Evolutionary conservation across 495 filamentous ascomycete species (phyloP).

Genomic region (Lophiotrema nucula): DNA sequence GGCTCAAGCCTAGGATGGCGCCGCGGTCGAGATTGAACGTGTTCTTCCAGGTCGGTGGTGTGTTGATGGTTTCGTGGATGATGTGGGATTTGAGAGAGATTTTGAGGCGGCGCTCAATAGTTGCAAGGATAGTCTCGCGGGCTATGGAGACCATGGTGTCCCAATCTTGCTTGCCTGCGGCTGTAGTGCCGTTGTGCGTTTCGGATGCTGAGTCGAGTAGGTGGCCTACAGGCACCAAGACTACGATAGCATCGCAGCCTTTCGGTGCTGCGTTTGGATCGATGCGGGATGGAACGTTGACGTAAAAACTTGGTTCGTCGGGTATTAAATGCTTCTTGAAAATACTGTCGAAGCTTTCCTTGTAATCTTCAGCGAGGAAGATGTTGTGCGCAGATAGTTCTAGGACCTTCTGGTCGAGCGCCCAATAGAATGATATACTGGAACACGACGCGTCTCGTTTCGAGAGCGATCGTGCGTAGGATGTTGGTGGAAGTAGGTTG

Average conservation of each 20-base stretch:
- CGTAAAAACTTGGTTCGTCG: conserved; percentile 65
- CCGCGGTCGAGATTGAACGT: conserved; percentile 70
- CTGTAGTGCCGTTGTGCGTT: conserved; percentile 34
- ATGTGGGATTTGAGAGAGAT: conserved; percentile 48
- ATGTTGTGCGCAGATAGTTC: conserved; percentile 69
- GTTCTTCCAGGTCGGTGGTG: conserved; percentile 58
- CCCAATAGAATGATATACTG: conserved; percentile 75
- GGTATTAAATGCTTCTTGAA: conserved; percentile 65
- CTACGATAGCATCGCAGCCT: conserved; percentile 60
- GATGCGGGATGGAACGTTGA: conserved; percentile 67
- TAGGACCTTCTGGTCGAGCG: conserved; percentile 54
- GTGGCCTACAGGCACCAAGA: conserved; percentile 68
- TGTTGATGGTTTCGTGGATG: conserved; percentile 60
- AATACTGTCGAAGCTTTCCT: conserved; percentile 66
- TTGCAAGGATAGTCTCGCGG: conserved; percentile 53
- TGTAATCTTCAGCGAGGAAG: conserved; percentile 68
- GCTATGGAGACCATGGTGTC: conserved; percentile 50
- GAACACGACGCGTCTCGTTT: conserved; percentile 58
- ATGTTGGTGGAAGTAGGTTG: conserved; percentile 54
- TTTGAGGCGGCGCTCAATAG: conserved; percentile 55
- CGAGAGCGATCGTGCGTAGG: conserved; percentile 49
- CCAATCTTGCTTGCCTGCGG: conserved; percentile 54
- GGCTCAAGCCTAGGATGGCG: conserved; percentile 64
- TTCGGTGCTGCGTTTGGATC: conserved; percentile 63
- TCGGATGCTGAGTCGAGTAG: conserved; percentile 42